Evolutionary conservation across 371 early-diverging fungal genomes (phyloP), one percentile per base, ranked within the genome.

Genomic region (Mucor irregularis): DNA sequence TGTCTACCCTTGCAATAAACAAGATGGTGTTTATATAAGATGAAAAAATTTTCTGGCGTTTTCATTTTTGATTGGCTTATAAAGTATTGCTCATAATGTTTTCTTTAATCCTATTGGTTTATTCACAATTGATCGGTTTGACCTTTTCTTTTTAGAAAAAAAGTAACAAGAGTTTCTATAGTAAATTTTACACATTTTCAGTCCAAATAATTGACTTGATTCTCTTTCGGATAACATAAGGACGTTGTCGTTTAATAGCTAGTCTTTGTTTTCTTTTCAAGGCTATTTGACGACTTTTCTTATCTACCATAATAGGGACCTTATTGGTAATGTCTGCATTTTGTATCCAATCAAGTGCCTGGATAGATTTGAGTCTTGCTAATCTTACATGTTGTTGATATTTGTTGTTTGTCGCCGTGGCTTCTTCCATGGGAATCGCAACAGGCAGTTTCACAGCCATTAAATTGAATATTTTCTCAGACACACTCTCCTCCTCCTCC

Each of bases 1-100:
- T n/a, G n/a, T 8, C 3, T 28, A 3, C 22, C 42, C 5, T 28
- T 64, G 3, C 29, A 17, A 14, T 14, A 25, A 37, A 8, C 17
- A n/a, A 5, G 19, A 16, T 5, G 13, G 5, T 7, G 34, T 11
- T 5, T 49, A 21, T 46, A 33, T 53, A 33, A n/a, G 30, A 29
- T 5, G 3, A 45, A 24, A 51, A 51, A 51, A 14, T 5, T 48
- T 37, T 54, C 28, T 35, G 4, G 5, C n/a, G 21, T 9, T 38
- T 5, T 16, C 28, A 7, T 5, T 0, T 31, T 1, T 56, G 28
- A 56, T 56, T 56, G 56, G 56, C 26, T 33, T 16, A 19, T 29
- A 28, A 16, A 25, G 11, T 56, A 56, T 56, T 56, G 56, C 56
- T 56, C 56, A 56, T 56, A 49, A 34, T 49, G 24, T 14, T 10